Base-by-base conservation (phyloP, 225 moss, liverwort and hornwort genomes). In the Polytrichum commune region DNA sequence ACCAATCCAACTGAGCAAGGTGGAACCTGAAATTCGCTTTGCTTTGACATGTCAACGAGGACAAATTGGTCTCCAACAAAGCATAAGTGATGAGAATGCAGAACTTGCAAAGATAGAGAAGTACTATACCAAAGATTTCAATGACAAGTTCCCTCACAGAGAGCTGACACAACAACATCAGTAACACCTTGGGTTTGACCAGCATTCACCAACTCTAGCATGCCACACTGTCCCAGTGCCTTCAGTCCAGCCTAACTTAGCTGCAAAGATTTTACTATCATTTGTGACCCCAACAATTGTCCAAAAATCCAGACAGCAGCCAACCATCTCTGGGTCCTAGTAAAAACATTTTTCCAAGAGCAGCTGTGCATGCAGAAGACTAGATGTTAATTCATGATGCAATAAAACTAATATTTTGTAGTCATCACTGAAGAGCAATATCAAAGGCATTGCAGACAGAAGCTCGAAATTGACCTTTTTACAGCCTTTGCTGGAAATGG, bases 171-270 rank as follows among this genome's bases (percentile, higher is more conserved):
- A 9, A 82, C 84, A 46, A 79, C 80, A 73, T 92, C 92, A 8
- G 88, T 80, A 6, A 90, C 79, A 27, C 88, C 90, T 61, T 81
- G 78, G 53, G 85, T 88, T 78, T 82, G 83, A 13, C 84, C 90
- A 5, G 92, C 92, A 75, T 92, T 90, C 22, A 92, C 82, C 19
- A 76, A 84, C 65, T 88, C 90, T 57, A 92, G 69, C 26, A 82
- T 83, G 29, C 84, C 86, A 72, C 90, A 92, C 64, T 78, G 88
- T 62, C 90, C 84, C 54, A 92, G 76, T 4, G 92, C 90, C 75
- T 86, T 88, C 72, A 88, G 60, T 6, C 90, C 92, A 26, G 80
- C 74, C 8, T 88, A 80, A 62, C 72, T 92, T 63, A 92, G 76
- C 82, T 82, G 67, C 69, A 68, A 19, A 13, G 0, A 13, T 10